phyloP scores from a whole-genome alignment of 306 rosid genomes.

The Boehmeria nivea region DNA sequence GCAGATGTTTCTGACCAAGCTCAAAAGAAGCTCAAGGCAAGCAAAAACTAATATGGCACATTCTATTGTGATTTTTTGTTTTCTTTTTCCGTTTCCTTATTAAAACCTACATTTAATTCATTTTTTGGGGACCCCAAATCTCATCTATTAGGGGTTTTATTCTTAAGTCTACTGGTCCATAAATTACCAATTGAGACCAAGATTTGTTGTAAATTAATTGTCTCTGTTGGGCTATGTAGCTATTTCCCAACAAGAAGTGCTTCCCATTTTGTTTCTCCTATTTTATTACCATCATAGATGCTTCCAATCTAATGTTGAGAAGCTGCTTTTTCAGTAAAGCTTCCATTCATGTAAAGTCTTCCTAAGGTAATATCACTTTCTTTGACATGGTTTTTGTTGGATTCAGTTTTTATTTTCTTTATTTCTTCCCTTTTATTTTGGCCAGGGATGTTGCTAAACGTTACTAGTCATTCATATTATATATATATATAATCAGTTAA shows the following conservation, averaged over 20 bases:
- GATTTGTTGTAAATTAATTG: conserved; percentile 64
- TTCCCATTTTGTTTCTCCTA: conserved; percentile 21
- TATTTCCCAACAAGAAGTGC: conserved; percentile 39
- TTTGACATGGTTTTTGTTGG: neutral
- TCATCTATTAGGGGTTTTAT: conserved; percentile 25
- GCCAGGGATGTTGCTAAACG: no score
- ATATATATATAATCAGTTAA: no score
- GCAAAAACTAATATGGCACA: conserved; percentile 49
- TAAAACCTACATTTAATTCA: conserved; percentile 38
- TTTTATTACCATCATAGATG: conserved; percentile 35
- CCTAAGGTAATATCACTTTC: conserved; percentile 11
- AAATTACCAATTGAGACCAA: conserved; percentile 24
- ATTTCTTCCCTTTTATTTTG: no score
- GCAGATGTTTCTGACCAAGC: conserved; percentile 55
- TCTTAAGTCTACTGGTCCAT: conserved; percentile 38
- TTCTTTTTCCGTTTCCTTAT: neutral
- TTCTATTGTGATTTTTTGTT: conserved; percentile 27
- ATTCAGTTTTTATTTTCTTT: neutral
- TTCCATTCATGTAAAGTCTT: conserved; percentile 44
- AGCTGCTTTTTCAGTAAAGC: conserved; percentile 64
- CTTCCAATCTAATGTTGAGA: conserved; percentile 56
- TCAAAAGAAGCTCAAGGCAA: conserved; percentile 62
- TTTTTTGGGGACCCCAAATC: conserved; percentile 39
- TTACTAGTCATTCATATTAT: no score
- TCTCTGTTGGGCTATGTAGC: conserved; percentile 43